Base-by-base conservation (phyloP, 164 flowering plant genomes). In the Aristolochia contorta region DNA sequence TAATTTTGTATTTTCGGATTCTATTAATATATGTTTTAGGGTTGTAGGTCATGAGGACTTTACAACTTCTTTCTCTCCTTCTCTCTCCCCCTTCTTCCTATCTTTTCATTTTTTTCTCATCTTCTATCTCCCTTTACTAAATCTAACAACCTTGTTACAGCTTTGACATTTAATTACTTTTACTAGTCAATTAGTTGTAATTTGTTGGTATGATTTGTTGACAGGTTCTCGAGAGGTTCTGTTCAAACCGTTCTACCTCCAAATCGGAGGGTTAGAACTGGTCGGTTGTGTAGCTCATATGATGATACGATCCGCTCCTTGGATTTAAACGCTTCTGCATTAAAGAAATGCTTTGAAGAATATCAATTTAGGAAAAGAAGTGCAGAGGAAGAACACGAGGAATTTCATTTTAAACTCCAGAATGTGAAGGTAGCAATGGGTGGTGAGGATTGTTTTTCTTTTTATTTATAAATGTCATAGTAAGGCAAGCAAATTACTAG, bases 201-300 rank as follows among this genome's bases (percentile, higher is more conserved):
- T 37, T 10, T 37, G 43, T 37, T 10, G 9, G 43, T 37, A 49
- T 5, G 18, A 51, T 50, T 16, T 32, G 59, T 52, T 37, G 48
- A 47, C 71, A 91, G 99, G 99, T 93, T 88, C 73, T 82, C 78
- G 47, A 91, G 96, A 37, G 93, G 90, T 56, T 76, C 91, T 33
- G 92, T 84, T 41, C 85, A 93, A 74, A 93, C 99, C 22, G 70
- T 73, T 74, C 88, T 93, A 37, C 97, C 99, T 25, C 92, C 91
- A 51, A 76, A 74, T 67, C 89, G 59, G 73, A 79, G 60, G 61
- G 62, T 62, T 16, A 79, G 92, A 75, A 69, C 73, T 72, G 84
- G 81, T 0, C 85, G 99, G 52, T 84, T 93, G 61, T 79, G 87
- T 76, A 71, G 81, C 60, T 90, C 99, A 52, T 82, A 70, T 72